Base-by-base conservation (phyloP, 441 rosid genomes). In the Arabidopsis hybrid region DNA sequence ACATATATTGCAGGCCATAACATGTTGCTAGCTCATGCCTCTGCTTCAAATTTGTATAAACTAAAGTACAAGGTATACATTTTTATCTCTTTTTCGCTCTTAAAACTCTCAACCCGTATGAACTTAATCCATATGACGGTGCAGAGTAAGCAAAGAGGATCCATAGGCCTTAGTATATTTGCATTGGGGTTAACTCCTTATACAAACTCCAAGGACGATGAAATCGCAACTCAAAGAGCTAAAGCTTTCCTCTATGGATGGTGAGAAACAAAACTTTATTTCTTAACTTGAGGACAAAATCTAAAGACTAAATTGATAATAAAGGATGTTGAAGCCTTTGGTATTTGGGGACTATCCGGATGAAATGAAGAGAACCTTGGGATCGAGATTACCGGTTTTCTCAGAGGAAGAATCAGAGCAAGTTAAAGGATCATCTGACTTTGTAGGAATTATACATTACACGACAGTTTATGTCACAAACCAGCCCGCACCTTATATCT, bases 331-430 rank as follows among this genome's bases (percentile, higher is more conserved):
- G 31, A 40, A 83, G 79, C 96, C 96, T 16, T 56, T 93, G 81
- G 75, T 83, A 9, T 82, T 47, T 73, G 97, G 98, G 57, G 95
- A 91, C 42, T 91, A 89, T 81, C 98, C 98, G 0, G 77, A 72
- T 11, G 58, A 14, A 45, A 87, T 88, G 92, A 89, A 85, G 84
- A 79, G 74, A 79, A 80, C 17, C 4, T 83, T 67, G 52, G 95
- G 96, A 43, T 14, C 78, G 8, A 88, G 93, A 58, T 81, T 93
- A 59, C 96, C 95, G 0, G 36, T 42, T 60, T 91, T 91, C 76
- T 79, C 91, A 4, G 9, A 71, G 5, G 67, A 62, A 7, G 93
- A 93, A 68, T 77, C 86, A 21, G 36, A 83, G 56, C 60, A 13
- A 65, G 83, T 91, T 0, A 86, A 75, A 83, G 96, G 87, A 11